Conservation (phyloP, 352 stramenopile species). For the Phytophthora boehmeriae region DNA sequence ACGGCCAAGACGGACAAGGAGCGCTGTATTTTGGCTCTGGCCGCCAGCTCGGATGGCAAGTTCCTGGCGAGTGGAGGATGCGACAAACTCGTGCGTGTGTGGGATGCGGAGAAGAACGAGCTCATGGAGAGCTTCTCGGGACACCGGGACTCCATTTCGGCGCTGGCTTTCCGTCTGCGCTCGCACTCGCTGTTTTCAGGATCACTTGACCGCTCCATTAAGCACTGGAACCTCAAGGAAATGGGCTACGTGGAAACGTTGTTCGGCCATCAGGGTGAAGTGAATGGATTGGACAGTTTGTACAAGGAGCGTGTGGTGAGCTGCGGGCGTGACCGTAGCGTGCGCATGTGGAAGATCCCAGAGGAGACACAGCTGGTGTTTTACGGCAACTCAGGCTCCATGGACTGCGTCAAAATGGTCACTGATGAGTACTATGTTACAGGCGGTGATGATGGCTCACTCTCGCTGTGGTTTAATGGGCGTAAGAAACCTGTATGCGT, state of each 20-base stretch:
- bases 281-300: conserved; percentile 90
- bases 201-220: conserved; percentile 92
- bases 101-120: conserved; percentile 75
- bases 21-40: conserved; percentile 83
- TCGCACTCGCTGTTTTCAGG: conserved; percentile 92
- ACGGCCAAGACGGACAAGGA: conserved; percentile 77
- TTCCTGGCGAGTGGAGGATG: conserved; percentile 90
- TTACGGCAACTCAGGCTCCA: conserved; percentile 87
- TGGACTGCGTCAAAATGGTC: conserved; percentile 93
- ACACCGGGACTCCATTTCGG: conserved; percentile 90
- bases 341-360: conserved; percentile 96
- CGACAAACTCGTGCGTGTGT: conserved; percentile 93
- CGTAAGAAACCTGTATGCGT: conserved; percentile 93
- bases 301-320: conserved; percentile 92
- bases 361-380: conserved; percentile 96
- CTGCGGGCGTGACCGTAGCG: conserved; percentile 89
- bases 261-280: conserved; percentile 92
- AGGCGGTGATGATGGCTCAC: conserved; percentile 88
- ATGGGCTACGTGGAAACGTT: conserved; percentile 96
- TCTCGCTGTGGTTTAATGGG: conserved; percentile 93
- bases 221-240: conserved; percentile 96
- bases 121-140: conserved; percentile 90
- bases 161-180: conserved; percentile 86
- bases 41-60: conserved; percentile 91
- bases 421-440: conserved; percentile 94